Evolutionary conservation across 2,329 filamentous ascomycete genomes (phyloP), one percentile per base, ranked within the genome.

Genomic region (Sphaceloma murrayae): DNA sequence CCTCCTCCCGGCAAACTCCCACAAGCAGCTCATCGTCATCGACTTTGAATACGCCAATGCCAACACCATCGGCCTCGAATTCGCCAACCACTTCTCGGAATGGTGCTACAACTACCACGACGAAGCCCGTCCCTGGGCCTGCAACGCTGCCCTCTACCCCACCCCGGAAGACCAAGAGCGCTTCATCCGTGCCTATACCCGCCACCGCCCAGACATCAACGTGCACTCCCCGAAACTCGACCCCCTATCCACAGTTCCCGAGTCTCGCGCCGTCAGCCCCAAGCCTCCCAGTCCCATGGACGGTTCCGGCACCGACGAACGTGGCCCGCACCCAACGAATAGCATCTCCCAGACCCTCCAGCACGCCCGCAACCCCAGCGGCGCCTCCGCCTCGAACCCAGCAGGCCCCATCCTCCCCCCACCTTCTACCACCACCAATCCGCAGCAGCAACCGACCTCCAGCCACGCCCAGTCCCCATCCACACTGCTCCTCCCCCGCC

Each of bases 41-140:
- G 91, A 98, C 61, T 98, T 98, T 56, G 91, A 98, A 58, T 98
- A 98, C 59, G 84, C 91, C 1, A 88, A 81, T 2, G 87, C 89
- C 46, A 98, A 96, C 59, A 72, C 80, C 0, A 79, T 78, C 0
- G 91, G 87, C 1, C 71, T 86, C 11, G 91, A 98, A 62, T 96
- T 98, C 60, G 91, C 87, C 47, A 98, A 98, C 61, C 91, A 98
- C 64, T 98, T 98, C 64, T 78, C 85, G 1, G 91, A 98, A 65
- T 98, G 91, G 91, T 84, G 85, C 54, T 96, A 96, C 70, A 89
- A 98, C 64, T 98, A 98, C 64, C 88, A 95, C 59, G 80, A 91
- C 58, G 63, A 76, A 2, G 66, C 69, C 19, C 66, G 65, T 22
- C 69, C 85, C 0, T 62, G 61, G 48, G 75, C 70, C 18, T 89